Evolutionary conservation across 495 filamentous ascomycete genomes (phyloP).

Genomic region (Emericellopsis terricola): DNA sequence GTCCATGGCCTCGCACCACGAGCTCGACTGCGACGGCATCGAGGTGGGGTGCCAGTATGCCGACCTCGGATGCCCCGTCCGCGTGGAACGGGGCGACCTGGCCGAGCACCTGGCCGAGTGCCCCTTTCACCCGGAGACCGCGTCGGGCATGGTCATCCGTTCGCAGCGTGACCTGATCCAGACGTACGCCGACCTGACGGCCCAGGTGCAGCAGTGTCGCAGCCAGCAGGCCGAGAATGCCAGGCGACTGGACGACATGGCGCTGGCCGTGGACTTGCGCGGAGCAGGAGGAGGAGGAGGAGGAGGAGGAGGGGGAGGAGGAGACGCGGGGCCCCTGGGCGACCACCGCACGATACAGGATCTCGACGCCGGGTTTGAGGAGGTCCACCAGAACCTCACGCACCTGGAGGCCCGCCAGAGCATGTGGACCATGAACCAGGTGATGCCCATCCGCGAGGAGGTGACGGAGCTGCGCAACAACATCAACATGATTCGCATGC

Average conservation of each 20-base stretch:
- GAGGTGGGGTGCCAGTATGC: conserved; percentile 22
- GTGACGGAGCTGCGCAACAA: conserved; percentile 32
- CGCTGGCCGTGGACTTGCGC: neutral
- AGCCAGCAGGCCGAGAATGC: neutral
- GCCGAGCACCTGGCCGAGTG: conserved; percentile 12
- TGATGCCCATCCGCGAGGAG: conserved; percentile 29
- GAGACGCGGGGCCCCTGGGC: neutral
- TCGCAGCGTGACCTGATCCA: conserved; percentile 11
- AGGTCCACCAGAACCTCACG: conserved; percentile 9
- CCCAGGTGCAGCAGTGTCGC: conserved; percentile 6
- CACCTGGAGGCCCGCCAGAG: conserved; percentile 30
- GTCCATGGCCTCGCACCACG: conserved; percentile 2
- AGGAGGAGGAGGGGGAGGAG: neutral
- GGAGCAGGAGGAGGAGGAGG: neutral
- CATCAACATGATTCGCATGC: conserved; percentile 32
- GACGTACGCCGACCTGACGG: conserved; percentile 7
- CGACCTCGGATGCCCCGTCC: conserved; percentile 19
- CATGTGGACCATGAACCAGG: conserved; percentile 30
- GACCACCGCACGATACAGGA: conserved; percentile 1
- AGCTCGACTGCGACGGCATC: conserved; percentile 15
- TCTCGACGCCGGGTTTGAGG: conserved; percentile 1
- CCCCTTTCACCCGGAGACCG: conserved; percentile 7
- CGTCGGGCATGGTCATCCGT: conserved; percentile 8
- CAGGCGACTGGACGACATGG: conserved; percentile 1
- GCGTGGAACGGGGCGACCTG: conserved; percentile 13